These are phyloP conservation scores for Lobosporangium transversale DNA, from an alignment of 192 early-diverging fungal genomes.

Conservation along the genomic window DNA sequence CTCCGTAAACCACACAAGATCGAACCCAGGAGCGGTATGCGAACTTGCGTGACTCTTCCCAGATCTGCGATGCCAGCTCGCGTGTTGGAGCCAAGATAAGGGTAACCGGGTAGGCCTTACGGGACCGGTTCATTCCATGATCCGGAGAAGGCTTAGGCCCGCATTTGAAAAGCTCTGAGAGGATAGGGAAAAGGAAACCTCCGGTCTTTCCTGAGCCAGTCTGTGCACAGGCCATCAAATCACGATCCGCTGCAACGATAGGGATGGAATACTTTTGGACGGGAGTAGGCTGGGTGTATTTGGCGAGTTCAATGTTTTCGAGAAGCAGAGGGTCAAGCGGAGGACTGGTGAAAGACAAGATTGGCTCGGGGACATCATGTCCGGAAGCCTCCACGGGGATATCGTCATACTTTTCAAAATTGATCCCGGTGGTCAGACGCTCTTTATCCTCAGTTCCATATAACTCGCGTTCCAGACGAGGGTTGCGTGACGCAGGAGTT, in stretches of 20 bases:
- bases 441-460: constrained; percentile 80
- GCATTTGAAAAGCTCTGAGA: constrained; percentile 88
- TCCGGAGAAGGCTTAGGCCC: constrained; percentile 65
- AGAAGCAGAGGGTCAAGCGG: constrained; percentile 86
- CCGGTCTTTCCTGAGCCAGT: constrained; percentile 96
- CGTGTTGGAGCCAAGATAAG: constrained; percentile 93
- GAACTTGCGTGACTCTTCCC: constrained; percentile 87
- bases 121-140: constrained; percentile 68
- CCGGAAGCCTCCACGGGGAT: constrained; percentile 94
- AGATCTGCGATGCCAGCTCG: constrained; percentile 95
- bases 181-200: constrained; percentile 96
- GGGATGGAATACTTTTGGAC: constrained; percentile 94
- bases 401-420: constrained; percentile 99
- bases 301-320: constrained; percentile 87
- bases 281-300: constrained; percentile 91
- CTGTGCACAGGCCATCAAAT: constrained; percentile 99
- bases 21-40: constrained; percentile 91
- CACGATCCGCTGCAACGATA: constrained; percentile 83
- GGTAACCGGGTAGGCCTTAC: constrained; percentile 76
- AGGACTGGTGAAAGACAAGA: constrained; percentile 59
- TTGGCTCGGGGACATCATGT: constrained; percentile 65
- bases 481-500: constrained; percentile 78
- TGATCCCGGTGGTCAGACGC: constrained; percentile 88
- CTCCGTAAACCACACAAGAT: constrained; percentile 94
- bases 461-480: constrained; percentile 81